Base-by-base conservation (phyloP, 345 rosid genomes). In the Salix koriyanagi region DNA sequence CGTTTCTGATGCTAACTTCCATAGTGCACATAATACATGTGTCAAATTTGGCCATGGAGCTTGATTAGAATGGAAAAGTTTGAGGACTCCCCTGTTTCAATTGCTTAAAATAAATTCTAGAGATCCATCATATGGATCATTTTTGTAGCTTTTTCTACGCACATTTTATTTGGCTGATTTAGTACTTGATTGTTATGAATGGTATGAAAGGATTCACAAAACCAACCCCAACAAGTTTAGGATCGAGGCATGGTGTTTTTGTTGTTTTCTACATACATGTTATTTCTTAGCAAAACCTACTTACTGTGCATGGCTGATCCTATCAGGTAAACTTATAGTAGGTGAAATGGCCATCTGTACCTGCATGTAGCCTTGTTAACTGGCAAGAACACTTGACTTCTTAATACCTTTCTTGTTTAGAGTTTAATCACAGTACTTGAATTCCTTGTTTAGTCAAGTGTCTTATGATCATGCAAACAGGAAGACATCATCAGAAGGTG, bases 401-500 rank as follows among this genome's bases (percentile, higher is more conserved):
- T 67, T 73, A 19, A 66, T 71, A 71, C 21, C 37, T 14, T 65
- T 13, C 37, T 32, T 16, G 54, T 56, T 58, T 71, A 42, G 36
- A 67, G 25, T 41, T 25, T 64, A 37, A 44, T 44, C 39, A 30
- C 68, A 9, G 21, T 15, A 52, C 14, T 74, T 54, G 37, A 46
- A 21, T 75, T 34, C 26, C 19, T n/a, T 23, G 32, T 48, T 34
- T 34, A 61, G 50, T 48, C 2, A 21, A 71, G 28, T 75, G 48
- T 25, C 39, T 21, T 50, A 9, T 74, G 74, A 36, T 82, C 25
- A 25, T 77, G 70, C 28, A 69, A 77, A 82, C 88, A 95, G 98
- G 98, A 91, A 74, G 99, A 93, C 48, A 92, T 96, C 75, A 90
- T 96, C 79, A 86, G 91, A 85, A 90, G 92, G 90, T 96, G 99